phyloP scores from a whole-genome alignment of 495 filamentous ascomycete species.

The Aspergillus saccharolyticus region DNA sequence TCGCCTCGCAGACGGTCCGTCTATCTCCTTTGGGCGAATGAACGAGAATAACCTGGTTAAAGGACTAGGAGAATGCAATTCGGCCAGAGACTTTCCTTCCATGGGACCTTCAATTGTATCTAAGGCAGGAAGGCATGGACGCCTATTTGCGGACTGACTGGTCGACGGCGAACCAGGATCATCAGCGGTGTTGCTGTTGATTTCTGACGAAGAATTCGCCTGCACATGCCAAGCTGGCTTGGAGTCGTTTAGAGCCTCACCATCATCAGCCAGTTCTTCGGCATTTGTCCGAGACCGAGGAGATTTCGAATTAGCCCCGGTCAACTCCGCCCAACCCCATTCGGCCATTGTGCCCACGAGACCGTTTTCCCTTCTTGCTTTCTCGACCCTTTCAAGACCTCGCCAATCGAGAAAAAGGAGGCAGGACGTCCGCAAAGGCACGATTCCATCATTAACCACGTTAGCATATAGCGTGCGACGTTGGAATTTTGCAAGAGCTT shows the following conservation, averaged over 20 bases:
- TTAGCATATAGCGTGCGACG: constrained; percentile 95
- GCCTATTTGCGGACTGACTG: constrained; percentile 13
- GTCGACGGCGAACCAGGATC: constrained; percentile 6
- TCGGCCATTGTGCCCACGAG: constrained; percentile 85
- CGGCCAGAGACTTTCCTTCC: constrained; percentile 12
- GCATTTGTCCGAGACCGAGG: constrained; percentile 33
- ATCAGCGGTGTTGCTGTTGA: not conserved
- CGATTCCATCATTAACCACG: constrained; percentile 97
- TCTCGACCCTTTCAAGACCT: constrained; percentile 86
- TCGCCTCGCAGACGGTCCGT: constrained; percentile 24
- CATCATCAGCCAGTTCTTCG: constrained; percentile 18
- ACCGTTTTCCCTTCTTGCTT: constrained; percentile 86
- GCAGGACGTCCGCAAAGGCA: constrained; percentile 90
- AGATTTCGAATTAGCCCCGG: constrained; percentile 65
- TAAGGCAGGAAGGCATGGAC: constrained; percentile 4
- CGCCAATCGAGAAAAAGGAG: constrained; percentile 97
- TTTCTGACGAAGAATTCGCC: not conserved
- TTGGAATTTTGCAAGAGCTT: constrained; percentile 77
- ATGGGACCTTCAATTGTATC: constrained; percentile 6
- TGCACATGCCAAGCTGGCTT: not conserved
- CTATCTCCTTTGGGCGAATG: constrained; percentile 43
- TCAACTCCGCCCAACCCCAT: constrained; percentile 94
- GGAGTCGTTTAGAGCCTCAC: constrained; percentile 6
- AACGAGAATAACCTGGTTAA: constrained; percentile 62
- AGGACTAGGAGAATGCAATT: constrained; percentile 35